Conservation (phyloP, 495 filamentous ascomycete genomes). For the Annulohypoxylon moriforme region DNA sequence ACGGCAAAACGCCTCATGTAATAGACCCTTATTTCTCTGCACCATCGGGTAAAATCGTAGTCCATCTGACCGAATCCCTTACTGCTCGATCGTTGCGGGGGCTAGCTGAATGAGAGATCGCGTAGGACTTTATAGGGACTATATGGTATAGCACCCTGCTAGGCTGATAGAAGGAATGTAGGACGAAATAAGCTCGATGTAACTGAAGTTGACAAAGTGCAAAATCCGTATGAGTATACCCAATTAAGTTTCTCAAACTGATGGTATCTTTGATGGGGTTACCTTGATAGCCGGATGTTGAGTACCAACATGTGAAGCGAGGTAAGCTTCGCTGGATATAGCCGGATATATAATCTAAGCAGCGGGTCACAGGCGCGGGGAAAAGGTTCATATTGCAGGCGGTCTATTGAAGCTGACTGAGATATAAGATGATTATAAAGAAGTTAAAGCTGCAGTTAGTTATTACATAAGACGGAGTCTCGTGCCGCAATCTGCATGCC, state of each 20-base stretch:
- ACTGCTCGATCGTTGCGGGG: neutral
- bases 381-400: constrained; percentile 13
- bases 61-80: neutral
- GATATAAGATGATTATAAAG: neutral
- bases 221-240: neutral
- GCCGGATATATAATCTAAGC: neutral
- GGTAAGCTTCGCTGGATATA: constrained; percentile 3
- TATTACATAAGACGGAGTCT: constrained; percentile 29
- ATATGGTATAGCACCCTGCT: neutral
- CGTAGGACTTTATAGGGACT: constrained; percentile 2
- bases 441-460: neutral
- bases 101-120: neutral
- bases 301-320: neutral
- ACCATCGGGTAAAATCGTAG: neutral
- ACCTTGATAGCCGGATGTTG: constrained; percentile 2
- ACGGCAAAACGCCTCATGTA: neutral
- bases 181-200: neutral
- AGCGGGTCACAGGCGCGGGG: no score
- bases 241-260: neutral
- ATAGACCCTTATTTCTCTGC: neutral
- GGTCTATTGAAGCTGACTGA: constrained; percentile 7
- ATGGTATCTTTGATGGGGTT: neutral
- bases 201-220: neutral
- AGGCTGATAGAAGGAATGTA: neutral
- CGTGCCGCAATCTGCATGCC: constrained; percentile 29